Base-by-base conservation (phyloP, 108 stramenopile species). In the Skeletonema tropicum region DNA sequence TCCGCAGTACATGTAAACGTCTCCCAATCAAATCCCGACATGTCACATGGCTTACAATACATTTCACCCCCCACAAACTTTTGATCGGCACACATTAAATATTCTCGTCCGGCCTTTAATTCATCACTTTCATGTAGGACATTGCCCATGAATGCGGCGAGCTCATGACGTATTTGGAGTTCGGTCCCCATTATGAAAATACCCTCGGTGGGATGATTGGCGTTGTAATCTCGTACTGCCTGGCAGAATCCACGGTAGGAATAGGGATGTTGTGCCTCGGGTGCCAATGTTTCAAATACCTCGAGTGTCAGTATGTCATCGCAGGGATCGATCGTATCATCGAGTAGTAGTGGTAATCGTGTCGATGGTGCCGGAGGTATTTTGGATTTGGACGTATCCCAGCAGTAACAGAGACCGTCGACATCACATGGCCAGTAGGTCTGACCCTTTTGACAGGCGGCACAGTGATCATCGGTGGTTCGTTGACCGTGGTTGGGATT, bases 21-120 rank as follows among this genome's bases (percentile, higher is more conserved):
- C 17, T 71, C 70, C 81, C 81, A 82, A 58, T 82, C 75, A 64
- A 82, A 82, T 15, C 57, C 42, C 5, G 14, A 13, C 6, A 57
- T 15, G 25, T 71, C 70, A 48, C 81, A 82, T n/a, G 81, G 81
- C 52, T 75, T 75, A 45, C 81, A 82, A 60, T 82, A 82, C 25
- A 52, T 57, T 26, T 82, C 81, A 32, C 75, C 81, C 7, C 42
- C 60, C 1, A 48, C 13, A 4, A 23, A 57, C 0, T 63, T 38
- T 17, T 46, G 31, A 49, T 82, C 81, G 2, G 81, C 81, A 46
- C 81, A 82, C 81, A 76, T 76, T 9, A 82, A 46, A 48, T 75
- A 82, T 19, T 82, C 81, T 3, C 72, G 5, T 7, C 39, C 23
- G 12, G 72, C 46, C 13, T 64, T 57, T 5, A 73, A 64, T 14